Base-by-base conservation (phyloP, 176 grass and related monocot species). In the Thinopyrum elongatum region DNA sequence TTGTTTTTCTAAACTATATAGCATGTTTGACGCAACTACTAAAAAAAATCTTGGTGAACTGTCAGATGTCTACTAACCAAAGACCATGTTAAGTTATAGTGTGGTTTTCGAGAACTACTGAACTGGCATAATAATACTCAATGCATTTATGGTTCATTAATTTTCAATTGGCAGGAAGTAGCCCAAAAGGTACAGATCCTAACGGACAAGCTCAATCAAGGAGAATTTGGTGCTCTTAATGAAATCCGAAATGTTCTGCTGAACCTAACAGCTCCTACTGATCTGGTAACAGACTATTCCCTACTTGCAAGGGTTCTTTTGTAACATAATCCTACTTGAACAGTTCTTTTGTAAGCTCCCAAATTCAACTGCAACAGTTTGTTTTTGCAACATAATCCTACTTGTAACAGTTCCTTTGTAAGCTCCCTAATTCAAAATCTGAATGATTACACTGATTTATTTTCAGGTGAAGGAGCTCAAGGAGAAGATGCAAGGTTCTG, bases 381-480 rank as follows among this genome's bases (percentile, higher is more conserved):
- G 17, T 57, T 22, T 44, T 22, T 47, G 36, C 39, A 73, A 25
- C 38, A 44, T 27, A 74, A 16, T 74, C 38, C 38, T 46, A 75
- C 42, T 51, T 75, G 72, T 26, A 51, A 41, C 2, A 38, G 10
- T 22, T 25, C 21, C 2, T 72, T 72, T 72, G 5, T 72, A 62
- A 62, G 58, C n/a, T 7, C n/a, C 59, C 59, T 62, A 41, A 38
- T 72, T 42, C 36, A 72, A 51, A 10, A 19, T 75, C 7, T 51
- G 42, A 29, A 75, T 29, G 3, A 26, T 30, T 17, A 1, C 42
- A 75, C 28, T 75, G 72, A 19, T 29, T 73, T 29, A 36, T 25
- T 83, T 49, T 8, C 53, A 98, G 95, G 87, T 98, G 62, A 84
- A 90, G 47, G 93, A 95, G 73, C 88, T 98, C 59, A 91, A 98